Evolutionary conservation across 352 stramenopile genomes (phyloP).

Genomic region (Phytopythium mirpurense): DNA sequence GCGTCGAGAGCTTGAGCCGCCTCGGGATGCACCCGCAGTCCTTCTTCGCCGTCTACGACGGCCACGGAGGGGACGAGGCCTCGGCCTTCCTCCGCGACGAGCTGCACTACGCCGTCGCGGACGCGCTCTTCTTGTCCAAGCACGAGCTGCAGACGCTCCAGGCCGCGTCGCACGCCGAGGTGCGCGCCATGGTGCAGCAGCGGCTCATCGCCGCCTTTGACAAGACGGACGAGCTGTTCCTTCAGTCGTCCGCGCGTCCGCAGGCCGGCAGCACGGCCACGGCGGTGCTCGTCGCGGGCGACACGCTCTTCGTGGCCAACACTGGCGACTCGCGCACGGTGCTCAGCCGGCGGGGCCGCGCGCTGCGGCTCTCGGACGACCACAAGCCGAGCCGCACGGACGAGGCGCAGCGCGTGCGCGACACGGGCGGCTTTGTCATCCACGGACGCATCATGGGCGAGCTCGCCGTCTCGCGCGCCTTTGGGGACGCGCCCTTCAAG

Average conservation of each 20-base stretch:
- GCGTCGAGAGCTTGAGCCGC: conserved; percentile 47
- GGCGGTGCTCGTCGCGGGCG: conserved; percentile 91
- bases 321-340: conserved; percentile 95
- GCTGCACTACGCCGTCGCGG: conserved; percentile 63
- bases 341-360: conserved; percentile 83
- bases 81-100: conserved; percentile 86
- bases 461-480: conserved; percentile 74
- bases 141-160: conserved; percentile 31
- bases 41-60: conserved; percentile 96
- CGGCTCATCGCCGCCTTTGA: conserved; percentile 54
- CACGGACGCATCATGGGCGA: conserved; percentile 93
- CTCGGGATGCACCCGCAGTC: conserved; percentile 78
- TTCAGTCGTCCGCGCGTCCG: conserved; percentile 54
- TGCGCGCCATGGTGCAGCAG: conserved; percentile 48
- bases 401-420: conserved; percentile 92
- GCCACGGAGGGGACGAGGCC: conserved; percentile 92
- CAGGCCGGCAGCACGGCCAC: conserved; percentile 92
- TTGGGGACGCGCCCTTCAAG: conserved; percentile 96
- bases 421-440: conserved; percentile 90
- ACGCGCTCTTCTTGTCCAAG: conserved; percentile 51
- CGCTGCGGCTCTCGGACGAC: conserved; percentile 92
- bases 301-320: conserved; percentile 93
- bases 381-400: conserved; percentile 94
- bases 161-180: conserved; percentile 26
- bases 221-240: conserved; percentile 65